phyloP scores from a whole-genome alignment of 345 rosid genomes.

The thale cress (Arabidopsis thaliana) region DNA sequence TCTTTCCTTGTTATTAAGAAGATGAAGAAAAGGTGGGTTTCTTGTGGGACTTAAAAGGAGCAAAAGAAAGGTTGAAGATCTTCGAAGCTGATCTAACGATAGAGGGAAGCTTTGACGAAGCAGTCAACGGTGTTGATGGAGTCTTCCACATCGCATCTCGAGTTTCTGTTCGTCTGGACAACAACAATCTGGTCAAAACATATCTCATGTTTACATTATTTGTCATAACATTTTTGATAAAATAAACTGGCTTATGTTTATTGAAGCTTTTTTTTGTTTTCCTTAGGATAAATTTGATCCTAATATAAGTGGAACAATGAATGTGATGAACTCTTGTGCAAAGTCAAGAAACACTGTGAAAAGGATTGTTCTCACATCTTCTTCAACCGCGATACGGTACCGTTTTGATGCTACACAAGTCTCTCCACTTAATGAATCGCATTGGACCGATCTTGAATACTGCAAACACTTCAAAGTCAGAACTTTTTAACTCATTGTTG shows the following conservation, averaged over 20 bases:
- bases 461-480: conserved; percentile 67
- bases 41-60: conserved; percentile 60
- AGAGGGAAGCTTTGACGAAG: conserved; percentile 72
- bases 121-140: conserved; percentile 68
- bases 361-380: conserved; percentile 78
- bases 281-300: conserved; percentile 49
- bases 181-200: conserved; percentile 51
- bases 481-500: neutral
- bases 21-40: conserved; percentile 57
- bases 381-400: conserved; percentile 70
- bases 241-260: neutral
- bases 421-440: conserved; percentile 73
- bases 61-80: conserved; percentile 66
- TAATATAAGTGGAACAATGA: conserved; percentile 63
- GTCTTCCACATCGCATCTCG: conserved; percentile 83
- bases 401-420: conserved; percentile 55
- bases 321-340: conserved; percentile 66
- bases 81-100: conserved; percentile 63
- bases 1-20: neutral
- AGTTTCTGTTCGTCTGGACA: conserved; percentile 59
- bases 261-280: neutral
- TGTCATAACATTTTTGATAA: neutral
- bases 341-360: conserved; percentile 52
- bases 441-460: conserved; percentile 78
- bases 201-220: neutral